Base-by-base conservation (phyloP, 1,139 yeast genomes). In the Scheffersomyces illinoinensis region DNA sequence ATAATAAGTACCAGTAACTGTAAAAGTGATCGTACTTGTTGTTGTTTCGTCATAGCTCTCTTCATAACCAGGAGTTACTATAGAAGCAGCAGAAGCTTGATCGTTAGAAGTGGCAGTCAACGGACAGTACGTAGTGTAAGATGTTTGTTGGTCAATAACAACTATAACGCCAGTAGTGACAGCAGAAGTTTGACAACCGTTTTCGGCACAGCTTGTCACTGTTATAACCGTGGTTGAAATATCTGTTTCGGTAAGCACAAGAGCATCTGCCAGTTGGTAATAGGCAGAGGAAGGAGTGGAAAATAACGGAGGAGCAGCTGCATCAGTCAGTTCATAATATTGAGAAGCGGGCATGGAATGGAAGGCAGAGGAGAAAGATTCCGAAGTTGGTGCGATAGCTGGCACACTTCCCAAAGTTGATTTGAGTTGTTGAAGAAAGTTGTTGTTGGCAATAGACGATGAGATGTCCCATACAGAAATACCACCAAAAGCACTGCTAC, bases 381-480 rank as follows among this genome's bases (percentile, higher is more conserved):
- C 19, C 7, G 24, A 20, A 2, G 50, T 19, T 21, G 50, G 23
- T 7, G 21, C 12, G 24, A 17, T 5, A 47, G 17, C 23, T 18
- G 50, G 50, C 18, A 21, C 23, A 17, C 50, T 48, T 18, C 50
- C 50, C 50, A 48, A 48, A 18, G 50, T 24, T 20, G 50, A 48
- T n/a, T 21, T 48, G 12, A 49, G 70, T 71, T 52, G 69, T 62
- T 17, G 65, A 58, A 39, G 64, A 50, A 24, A 68, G 50, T 59
- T 60, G 12, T 52, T 50, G 55, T 66, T 66, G 21, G 56, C 53
- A 55, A 57, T 57, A 57, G 96, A 88, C 56, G 66, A 64, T 54
- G 64, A 58, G 21, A 97, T 97, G 74, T 93, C 97, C 98, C 98
- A 93, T 62, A 92, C 76, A 78, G 91, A 87, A 66, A 93, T 83